A percentile compares a stretch with the other conserved stretches of the same genome.
Conservation (phyloP, 1,284 basidiomycete species). For the Amylostereum areolatum region DNA sequence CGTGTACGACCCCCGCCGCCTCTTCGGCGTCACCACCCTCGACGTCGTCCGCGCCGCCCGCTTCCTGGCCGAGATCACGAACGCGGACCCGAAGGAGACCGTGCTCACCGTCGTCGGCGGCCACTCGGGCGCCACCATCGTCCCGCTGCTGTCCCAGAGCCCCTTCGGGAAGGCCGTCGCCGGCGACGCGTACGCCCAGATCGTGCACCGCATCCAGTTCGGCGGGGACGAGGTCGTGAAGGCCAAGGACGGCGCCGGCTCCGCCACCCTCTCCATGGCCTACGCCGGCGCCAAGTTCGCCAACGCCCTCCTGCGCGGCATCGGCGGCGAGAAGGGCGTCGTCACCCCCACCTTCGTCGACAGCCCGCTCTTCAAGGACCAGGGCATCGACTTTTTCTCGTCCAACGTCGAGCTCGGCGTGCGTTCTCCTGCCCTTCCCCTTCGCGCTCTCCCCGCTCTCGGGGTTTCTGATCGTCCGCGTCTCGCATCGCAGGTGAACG, state of each 20-base stretch:
- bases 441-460: constrained; percentile 4
- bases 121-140: constrained; percentile 94
- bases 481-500: constrained; percentile 50
- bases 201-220: constrained; percentile 91
- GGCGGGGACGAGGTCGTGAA: constrained; percentile 94
- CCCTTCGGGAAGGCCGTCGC: constrained; percentile 55
- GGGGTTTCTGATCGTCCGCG: constrained; percentile 5
- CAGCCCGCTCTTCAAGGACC: constrained; percentile 76
- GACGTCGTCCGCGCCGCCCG: constrained; percentile 95
- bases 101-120: constrained; percentile 90
- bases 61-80: constrained; percentile 78
- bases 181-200: constrained; percentile 63
- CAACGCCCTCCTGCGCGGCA: constrained; percentile 74
- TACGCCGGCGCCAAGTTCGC: constrained; percentile 91
- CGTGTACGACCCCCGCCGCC: constrained; percentile 79
- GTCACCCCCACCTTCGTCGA: constrained; percentile 85
- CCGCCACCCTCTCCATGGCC: constrained; percentile 87
- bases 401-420: constrained; percentile 88
- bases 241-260: constrained; percentile 86
- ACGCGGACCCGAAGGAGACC: constrained; percentile 62
- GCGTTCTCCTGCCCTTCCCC: constrained; percentile 27
- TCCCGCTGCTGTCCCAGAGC: constrained; percentile 89
- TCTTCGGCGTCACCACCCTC: constrained; percentile 93
- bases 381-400: constrained; percentile 89
- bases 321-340: constrained; percentile 84